Conservation (phyloP, 106 monocot species). For the Allium sativum region DNA sequence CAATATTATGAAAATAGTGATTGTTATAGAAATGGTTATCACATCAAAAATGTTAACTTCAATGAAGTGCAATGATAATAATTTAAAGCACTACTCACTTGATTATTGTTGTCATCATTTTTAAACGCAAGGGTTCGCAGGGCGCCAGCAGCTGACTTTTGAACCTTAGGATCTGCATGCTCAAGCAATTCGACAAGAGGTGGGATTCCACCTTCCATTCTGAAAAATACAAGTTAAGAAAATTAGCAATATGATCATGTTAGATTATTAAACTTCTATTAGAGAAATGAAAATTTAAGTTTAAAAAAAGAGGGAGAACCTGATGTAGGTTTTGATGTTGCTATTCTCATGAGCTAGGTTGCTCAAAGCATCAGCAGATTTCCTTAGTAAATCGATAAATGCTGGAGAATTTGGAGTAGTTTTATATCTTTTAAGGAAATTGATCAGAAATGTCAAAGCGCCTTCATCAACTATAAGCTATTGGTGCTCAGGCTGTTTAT, state of each 20-base stretch:
- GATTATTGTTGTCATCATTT: conserved; percentile 97
- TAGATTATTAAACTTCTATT: no score
- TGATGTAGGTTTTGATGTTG: conserved; percentile 82
- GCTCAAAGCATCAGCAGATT: conserved; percentile 96
- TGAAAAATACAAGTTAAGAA: conserved; percentile 21
- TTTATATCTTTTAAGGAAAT: conserved; percentile 64
- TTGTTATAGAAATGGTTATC: not conserved
- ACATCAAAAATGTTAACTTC: conserved; percentile 4
- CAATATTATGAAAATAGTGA: conserved; percentile 56
- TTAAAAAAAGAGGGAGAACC: conserved; percentile 38
- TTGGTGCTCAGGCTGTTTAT: conserved; percentile 93
- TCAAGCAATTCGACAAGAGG: conserved; percentile 95
- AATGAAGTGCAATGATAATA: no score
- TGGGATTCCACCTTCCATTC: conserved; percentile 92
- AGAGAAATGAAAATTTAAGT: not conserved
- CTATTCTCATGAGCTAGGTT: conserved; percentile 99
- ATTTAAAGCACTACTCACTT: conserved; percentile 33
- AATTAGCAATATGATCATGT: conserved; percentile 3
- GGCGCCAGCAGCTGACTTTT: conserved; percentile 95
- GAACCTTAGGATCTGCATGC: conserved; percentile 77
- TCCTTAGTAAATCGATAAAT: conserved; percentile 69
- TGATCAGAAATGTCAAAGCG: conserved; percentile 78
- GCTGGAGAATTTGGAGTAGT: conserved; percentile 36
- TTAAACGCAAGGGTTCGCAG: conserved; percentile 94
- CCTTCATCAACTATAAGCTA: conserved; percentile 97